Base-by-base conservation (phyloP, 768 basidiomycete species). In the Paxillus ammoniavirescens region DNA sequence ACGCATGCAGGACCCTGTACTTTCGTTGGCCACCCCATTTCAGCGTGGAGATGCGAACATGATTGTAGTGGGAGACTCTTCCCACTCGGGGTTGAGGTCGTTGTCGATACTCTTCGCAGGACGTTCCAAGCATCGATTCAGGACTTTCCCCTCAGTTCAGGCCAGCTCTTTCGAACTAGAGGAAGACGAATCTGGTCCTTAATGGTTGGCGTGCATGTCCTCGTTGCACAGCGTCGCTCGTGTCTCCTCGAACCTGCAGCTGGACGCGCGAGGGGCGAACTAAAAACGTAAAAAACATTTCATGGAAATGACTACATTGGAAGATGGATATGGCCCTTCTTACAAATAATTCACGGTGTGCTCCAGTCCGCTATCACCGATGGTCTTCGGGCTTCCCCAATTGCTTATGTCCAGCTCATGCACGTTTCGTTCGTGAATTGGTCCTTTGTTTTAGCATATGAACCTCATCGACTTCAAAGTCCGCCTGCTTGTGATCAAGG, bases 321-420 rank as follows among this genome's bases (percentile, higher is more conserved):
- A 64, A 1, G 28, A 51, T 62, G 1, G 61, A 9, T 91, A 92
- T 62, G 91, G 88, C 2, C 75, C 79, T 0, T 58, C 75, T 1
- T 93, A 91, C 65, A 80, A 82, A 41, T 89, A 91, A 71, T 84
- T 85, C 54, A 31, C 76, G 52, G 69, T 67, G 38, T 40, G 17
- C 38, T 40, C 12, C 15, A 17, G 38, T 10, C 1, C 17, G 15
- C 15, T 40, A n/a, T 17, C 14, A 8, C n/a, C 38, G 17, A 6
- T n/a, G 15, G 15, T 40, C 38, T 40, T 15, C 15, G 2, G n/a
- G 15, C 14, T 40, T 40, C 15, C n/a, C 15, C 15, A 15, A 5
- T 1, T 9, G n/a, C n/a, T n/a, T 15, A 15, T 40, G n/a, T 17
- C 7, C 8, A 17, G 17, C 38, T 40, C 14, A 1, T 40, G 15